Percentiles rank a stretch among this genome's conserved stretches.
Evolutionary conservation across 441 rosid species (phyloP).

Genomic region (Daphne laureola): DNA sequence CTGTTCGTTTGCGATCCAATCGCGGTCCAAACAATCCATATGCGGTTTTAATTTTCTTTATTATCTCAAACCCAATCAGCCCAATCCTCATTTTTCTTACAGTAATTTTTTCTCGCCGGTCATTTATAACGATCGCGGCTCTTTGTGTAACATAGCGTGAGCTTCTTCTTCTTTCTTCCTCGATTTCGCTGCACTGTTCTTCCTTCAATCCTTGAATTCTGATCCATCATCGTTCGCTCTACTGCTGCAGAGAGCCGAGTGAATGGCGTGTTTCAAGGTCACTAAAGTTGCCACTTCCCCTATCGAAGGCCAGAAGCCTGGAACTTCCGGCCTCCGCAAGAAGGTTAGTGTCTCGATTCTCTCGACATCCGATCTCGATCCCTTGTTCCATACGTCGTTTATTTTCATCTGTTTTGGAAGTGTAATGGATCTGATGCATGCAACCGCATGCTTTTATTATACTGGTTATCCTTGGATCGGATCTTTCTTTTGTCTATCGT

Average conservation of each 20-base stretch:
- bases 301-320: conserved; percentile 89
- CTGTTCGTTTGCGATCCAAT: too few species aligned
- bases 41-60: too few species aligned
- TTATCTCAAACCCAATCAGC: too few species aligned
- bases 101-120: neutral
- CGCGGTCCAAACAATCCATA: too few species aligned
- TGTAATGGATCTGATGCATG: neutral
- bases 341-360: conserved; percentile 39
- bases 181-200: neutral
- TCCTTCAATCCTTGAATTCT: neutral
- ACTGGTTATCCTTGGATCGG: too few species aligned
- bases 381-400: neutral
- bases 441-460: too few species aligned
- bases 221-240: neutral
- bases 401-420: conserved; percentile 1
- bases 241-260: neutral
- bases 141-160: neutral
- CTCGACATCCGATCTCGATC: neutral
- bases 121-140: neutral
- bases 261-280: conserved; percentile 61
- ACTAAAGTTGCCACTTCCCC: conserved; percentile 53
- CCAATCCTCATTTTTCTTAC: neutral
- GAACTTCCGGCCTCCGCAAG: conserved; percentile 98
- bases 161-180: neutral
- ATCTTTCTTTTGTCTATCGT: too few species aligned